Base-by-base conservation (phyloP, 2,329 filamentous ascomycete genomes). In the Xylaria sp. region DNA sequence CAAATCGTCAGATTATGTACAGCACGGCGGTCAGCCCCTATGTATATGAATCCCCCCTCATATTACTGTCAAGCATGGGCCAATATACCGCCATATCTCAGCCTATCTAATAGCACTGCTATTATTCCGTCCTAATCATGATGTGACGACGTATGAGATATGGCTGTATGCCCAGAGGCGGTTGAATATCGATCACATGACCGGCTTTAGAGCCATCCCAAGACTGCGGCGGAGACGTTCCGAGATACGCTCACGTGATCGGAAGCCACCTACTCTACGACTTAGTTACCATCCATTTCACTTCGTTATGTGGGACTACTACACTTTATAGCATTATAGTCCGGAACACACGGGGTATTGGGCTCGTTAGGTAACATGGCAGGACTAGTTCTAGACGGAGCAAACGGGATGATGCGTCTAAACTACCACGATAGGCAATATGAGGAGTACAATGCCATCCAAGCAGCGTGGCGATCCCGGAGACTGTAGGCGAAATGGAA, bases 181-280 rank as follows among this genome's bases (percentile, higher is more conserved):
- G 59, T 56, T 39, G 60, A 55, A 23, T 55, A 59, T 69, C 55
- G 41, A 58, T 72, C 70, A 72, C 70, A 70, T 72, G 70, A 72
- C 63, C 67, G 70, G 69, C 15, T 10, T 10, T 25, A 18, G 31
- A 48, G 10, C 37, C 41, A 64, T 46, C 18, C 25, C 37, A 23
- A 34, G 1, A 13, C 31, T 54, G 37, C 62, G 66, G 66, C 6
- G 56, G 44, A 44, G 39, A 23, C 12, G 7, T 31, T 15, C 69
- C 69, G 67, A 72, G 67, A 70, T 72, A 69, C 69, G 69, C 52
- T 69, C 69, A 72, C 69, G 69, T 72, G 69, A 72, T 63, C 69
- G 69, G 69, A 20, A 13, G 23, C 34, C n/a, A 55, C n/a, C 23
- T 57, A 52, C 46, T 52, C 50, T 3, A 18, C 55, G 7, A 41